Evolutionary conservation across 306 rosid species (phyloP).

Genomic region (Castanea sativa): DNA sequence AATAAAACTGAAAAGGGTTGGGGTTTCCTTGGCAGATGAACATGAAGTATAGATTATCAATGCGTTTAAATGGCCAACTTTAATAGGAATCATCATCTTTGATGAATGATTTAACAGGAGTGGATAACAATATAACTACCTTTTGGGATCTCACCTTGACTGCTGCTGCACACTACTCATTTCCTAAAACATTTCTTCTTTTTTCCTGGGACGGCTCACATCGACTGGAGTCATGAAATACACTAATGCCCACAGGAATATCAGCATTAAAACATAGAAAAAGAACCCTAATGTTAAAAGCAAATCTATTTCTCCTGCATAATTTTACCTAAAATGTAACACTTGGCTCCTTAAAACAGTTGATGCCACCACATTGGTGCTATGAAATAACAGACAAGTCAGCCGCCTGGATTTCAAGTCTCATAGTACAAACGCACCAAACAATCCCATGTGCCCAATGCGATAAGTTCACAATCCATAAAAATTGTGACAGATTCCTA

Average conservation of each 20-base stretch:
- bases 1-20: background rate
- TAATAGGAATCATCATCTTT: background rate
- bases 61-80: background rate
- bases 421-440: background rate
- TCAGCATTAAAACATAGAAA: background rate
- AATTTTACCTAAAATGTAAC: background rate
- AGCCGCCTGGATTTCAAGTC: background rate
- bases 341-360: background rate
- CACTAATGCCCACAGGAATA: background rate
- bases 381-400: background rate
- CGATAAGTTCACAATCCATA: too few species aligned
- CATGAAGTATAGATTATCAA: background rate
- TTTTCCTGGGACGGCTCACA: background rate
- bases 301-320: background rate
- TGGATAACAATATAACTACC: background rate
- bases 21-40: background rate
- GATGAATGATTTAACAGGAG: too few species aligned
- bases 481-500: background rate
- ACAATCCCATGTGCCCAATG: background rate
- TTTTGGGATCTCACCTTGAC: background rate
- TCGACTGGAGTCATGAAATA: background rate
- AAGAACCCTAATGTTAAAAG: background rate
- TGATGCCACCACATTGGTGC: background rate
- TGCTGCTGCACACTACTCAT: background rate
- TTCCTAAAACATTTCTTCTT: background rate